Conservation (phyloP, 2,329 filamentous ascomycete genomes). For the Aspergillus glaucus region DNA sequence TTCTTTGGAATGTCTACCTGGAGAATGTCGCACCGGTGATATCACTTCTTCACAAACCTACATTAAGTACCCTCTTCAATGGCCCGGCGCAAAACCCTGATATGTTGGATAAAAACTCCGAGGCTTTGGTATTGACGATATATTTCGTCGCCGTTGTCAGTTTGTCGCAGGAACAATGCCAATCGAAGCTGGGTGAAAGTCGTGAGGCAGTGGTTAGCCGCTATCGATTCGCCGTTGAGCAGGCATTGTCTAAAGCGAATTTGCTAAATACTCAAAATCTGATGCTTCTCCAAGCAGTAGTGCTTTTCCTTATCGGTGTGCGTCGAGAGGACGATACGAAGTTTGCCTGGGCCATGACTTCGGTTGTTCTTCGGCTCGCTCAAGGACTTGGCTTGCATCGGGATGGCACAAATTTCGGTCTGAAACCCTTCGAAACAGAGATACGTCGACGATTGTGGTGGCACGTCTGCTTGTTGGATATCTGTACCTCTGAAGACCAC, state of each 20-base stretch:
- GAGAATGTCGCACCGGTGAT: conserved; percentile 58
- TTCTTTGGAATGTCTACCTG: conserved; percentile 54
- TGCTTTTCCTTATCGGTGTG: conserved; percentile 53
- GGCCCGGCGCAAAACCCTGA: conserved; percentile 46
- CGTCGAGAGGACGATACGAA: conserved; percentile 36
- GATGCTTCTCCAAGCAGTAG: conserved; percentile 56
- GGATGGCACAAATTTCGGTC: conserved; percentile 44
- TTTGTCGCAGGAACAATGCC: conserved; percentile 37
- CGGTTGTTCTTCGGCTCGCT: conserved; percentile 37
- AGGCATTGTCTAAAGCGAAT: conserved; percentile 57
- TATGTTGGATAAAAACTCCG: conserved; percentile 46
- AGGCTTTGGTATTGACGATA: conserved; percentile 56
- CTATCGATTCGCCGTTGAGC: conserved; percentile 59
- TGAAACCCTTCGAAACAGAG: conserved; percentile 46
- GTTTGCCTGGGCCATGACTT: conserved; percentile 39
- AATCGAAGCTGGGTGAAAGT: conserved; percentile 46
- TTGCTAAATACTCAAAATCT: conserved; percentile 58
- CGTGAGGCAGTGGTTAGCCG: conserved; percentile 44
- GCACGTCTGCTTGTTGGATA: conserved; percentile 44
- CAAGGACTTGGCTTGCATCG: conserved; percentile 46
- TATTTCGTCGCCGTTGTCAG: conserved; percentile 52
- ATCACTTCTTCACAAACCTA: conserved; percentile 54
- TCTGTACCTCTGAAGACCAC: conserved; percentile 45
- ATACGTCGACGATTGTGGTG: conserved; percentile 50
- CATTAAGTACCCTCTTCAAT: conserved; percentile 46